Base-by-base conservation (phyloP, 2,329 filamentous ascomycete genomes). In the Claviceps spartinae region DNA sequence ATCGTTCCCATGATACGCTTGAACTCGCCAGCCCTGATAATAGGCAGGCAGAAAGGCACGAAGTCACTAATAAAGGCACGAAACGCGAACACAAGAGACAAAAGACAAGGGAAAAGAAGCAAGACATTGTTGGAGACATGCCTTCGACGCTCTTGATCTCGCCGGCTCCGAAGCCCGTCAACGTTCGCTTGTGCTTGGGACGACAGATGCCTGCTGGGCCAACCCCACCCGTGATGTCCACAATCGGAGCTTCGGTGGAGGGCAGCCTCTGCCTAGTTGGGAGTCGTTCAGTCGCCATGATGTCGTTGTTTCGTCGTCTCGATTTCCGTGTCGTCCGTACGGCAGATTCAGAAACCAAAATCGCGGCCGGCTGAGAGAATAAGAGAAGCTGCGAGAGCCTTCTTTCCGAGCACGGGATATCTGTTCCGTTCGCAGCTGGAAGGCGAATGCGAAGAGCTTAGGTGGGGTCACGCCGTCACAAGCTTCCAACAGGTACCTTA, bases 101-200 rank as follows among this genome's bases (percentile, higher is more conserved):
- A 30, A 30, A 30, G 30, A 30, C 8, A 30, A 30, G 26, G 26
- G 26, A 11, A 11, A 34, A 11, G 30, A 34, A 34, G 30, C 30
- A 4, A 34, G 30, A 34, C 9, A 11, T 34, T 11, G 9, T 11
- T 43, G 20, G 3, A 43, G 13, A 14, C 41, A 14, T 43, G 74
- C 89, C 88, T 73, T 97, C 90, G 48, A 97, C 88, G 62, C 72
- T 85, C 75, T 95, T 96, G 74, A 96, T 96, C 65, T 98, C 93
- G 38, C 80, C 75, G 30, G 89, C 79, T 37, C 89, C 90, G 65
- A 97, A 93, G 8, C 93, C 93, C 9, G 93, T 98, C 59, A 87
- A 86, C n/a, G 91, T 97, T 60, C 93, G 82, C 76, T 88, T 96
- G 74, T 98, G 93, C 73, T 97, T 98, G 46, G 93, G 93, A 55